Evolutionary conservation across 2,329 filamentous ascomycete genomes (phyloP), one percentile per base, ranked within the genome.

Genomic region (Bretziella fagacearum): DNA sequence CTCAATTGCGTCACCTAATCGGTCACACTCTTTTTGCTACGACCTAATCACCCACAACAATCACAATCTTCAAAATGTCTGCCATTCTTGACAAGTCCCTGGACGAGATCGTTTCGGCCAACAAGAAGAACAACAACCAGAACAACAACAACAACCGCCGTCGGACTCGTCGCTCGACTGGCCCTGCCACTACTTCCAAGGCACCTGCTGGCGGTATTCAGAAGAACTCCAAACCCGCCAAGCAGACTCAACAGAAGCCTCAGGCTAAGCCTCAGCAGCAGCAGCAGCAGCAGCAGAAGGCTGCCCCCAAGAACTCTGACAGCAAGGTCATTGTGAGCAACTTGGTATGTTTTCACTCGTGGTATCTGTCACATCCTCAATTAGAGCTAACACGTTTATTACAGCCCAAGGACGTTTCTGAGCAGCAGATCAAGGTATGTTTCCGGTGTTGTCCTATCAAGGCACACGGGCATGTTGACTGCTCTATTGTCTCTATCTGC

Each of bases 371-470:
- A 7, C 17, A 8, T 35, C 26, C 11, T 11, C 17, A 8, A 8
- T 8, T n/a, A 17, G 39, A 39, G 42, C 73, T 81, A 68, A 82
- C 64, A 23, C 44, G 22, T 6, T 22, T 10, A 15, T 48, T 27
- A 27, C 56, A 96, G 85, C 91, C 91, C 64, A 79, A 81, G 71
- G 91, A 98, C 78, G 86, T 98, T 66, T 84, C 79, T 68, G 89
- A 96, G 75, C 71, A 70, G 70, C 84, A 93, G 79, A 93, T 98
- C 71, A 96, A 98, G 91, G 91, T 98, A 98, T 93, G 91, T 98
- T 86, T 82, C 86, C 79, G 72, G 76, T 81, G 71, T 80, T 79
- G 49, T 39, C 48, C 27, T 46, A 18, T 46, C 41, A 44, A 41
- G 45, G 41, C 49, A 41, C 49, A 39, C 49, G 41, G 49, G 49